These are phyloP conservation scores for Colletotrichum cordylinicola DNA, from an alignment of 2,329 filamentous ascomycete genomes.

Conservation along the genomic window DNA sequence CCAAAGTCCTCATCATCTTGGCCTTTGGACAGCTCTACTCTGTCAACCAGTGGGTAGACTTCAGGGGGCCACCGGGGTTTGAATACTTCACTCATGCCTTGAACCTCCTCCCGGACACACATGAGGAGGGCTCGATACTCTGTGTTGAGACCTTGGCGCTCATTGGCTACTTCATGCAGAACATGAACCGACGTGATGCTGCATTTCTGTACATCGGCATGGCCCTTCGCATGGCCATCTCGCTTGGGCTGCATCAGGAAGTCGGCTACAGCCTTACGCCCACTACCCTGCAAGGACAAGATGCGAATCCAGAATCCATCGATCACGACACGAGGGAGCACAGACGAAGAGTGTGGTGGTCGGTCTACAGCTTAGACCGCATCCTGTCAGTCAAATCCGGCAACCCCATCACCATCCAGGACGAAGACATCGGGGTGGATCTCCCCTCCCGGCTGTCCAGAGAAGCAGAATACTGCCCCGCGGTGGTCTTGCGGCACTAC, in stretches of 20 bases:
- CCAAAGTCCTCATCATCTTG: constrained; percentile 57
- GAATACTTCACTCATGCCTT: constrained; percentile 59
- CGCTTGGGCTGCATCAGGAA: constrained; percentile 61
- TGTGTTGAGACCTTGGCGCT: constrained; percentile 61
- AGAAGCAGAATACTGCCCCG: constrained; percentile 33
- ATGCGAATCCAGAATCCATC: neutral
- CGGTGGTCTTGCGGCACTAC: constrained; percentile 31
- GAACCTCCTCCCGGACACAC: constrained; percentile 57
- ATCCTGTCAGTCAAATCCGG: constrained; percentile 37
- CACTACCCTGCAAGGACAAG: neutral
- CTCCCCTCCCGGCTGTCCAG: constrained; percentile 31
- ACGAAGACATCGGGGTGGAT: constrained; percentile 38
- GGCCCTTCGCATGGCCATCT: constrained; percentile 62
- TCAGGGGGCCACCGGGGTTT: constrained; percentile 60
- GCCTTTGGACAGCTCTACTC: constrained; percentile 63
- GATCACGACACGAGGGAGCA: constrained; percentile 41
- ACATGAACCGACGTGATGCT: constrained; percentile 59
- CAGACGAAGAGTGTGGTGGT: constrained; percentile 45
- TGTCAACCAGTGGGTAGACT: constrained; percentile 59
- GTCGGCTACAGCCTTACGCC: constrained; percentile 30
- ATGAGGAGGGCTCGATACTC: constrained; percentile 59
- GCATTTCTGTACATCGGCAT: constrained; percentile 60
- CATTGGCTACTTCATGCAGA: constrained; percentile 63
- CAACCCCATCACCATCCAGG: constrained; percentile 33
- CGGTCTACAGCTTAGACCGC: constrained; percentile 37